Evolutionary conservation across 225 moss, liverwort and hornwort genomes (phyloP), one percentile per base, ranked within the genome.

Genomic region (Bryoerythrophyllum caledonicum): DNA sequence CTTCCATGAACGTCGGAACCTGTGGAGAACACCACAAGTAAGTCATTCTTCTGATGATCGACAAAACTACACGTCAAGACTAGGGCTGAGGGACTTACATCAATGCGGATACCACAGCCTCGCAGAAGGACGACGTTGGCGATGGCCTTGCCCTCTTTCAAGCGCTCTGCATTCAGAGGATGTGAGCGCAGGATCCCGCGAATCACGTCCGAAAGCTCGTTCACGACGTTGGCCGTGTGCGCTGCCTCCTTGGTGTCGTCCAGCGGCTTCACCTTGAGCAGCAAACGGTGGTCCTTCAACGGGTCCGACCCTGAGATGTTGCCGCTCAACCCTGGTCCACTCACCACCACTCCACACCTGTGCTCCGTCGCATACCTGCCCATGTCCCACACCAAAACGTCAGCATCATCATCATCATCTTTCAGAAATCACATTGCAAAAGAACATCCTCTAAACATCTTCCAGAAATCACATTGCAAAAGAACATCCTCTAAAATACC

Each of bases 281-380:
- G 68, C 32, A 69, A 65, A 67, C 93, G 90, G 63, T 93, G 69
- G 74, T 95, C 99, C 79, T 99, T 99, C 81, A 99, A 81, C 7
- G 99, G 95, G 68, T 99, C 93, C 52, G 91, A 93, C 41, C 95
- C 99, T 10, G 93, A 89, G 79, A 99, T 93, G 80, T 93, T 99
- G 62, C 95, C 99, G 75, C 90, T 88, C 51, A 99, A 76, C 35
- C 91, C 91, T 51, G 91, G 84, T 58, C 99, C 99, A 57, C 94
- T 99, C 53, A 99, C 90, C 14, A 99, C 99, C 54, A 99, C 99
- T 68, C 99, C 99, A 86, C 99, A 99, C 75, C 95, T 85, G 82
- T 95, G 99, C 79, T 99, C 99, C 40, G 99, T 99, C 44, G 99
- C 99, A 82, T 99, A 99, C 70, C 95, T 99, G 95, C 46, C 13